Base-by-base conservation (phyloP, 345 rosid species). In the Reutealis trisperma region DNA sequence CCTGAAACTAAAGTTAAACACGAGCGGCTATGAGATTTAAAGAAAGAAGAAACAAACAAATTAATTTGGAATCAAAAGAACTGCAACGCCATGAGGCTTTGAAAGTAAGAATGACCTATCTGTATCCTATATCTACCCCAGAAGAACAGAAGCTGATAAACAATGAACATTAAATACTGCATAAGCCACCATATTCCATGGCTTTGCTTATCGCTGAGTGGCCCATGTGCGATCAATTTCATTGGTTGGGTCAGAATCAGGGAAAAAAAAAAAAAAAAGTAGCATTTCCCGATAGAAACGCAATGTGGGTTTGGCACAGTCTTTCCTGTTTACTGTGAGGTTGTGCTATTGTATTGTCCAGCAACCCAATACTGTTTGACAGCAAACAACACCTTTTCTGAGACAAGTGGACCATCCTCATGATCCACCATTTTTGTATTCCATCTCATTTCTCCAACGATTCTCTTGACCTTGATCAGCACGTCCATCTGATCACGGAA, bases 291-390 rank as follows among this genome's bases (percentile, higher is more conserved):
- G 63, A 45, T 9, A 1, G 6, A 37, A 37, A 4, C 41, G 5
- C 6, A 30, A 4, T 25, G 13, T 22, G 13, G 71, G n/a, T 49
- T 22, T 12, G 12, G 49, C 30, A n/a, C 14, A 8, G 69, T 47
- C 42, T 51, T 45, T 44, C 45, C 21, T 45, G 67, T 71, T 82
- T 58, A 75, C 22, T 18, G 45, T 5, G 84, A 58, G 18, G 82
- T 75, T n/a, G 79, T 77, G 51, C 51, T 74, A 19, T 72, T 81
- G 32, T 77, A 21, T 65, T 81, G 78, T 55, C 70, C 78, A 3
- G 74, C 84, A 73, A 77, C 80, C 84, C 84, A 81, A 47, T 81
- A 81, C n/a, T 45, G 77, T 77, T 81, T 81, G 58, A 77, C 84
- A 52, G 84, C 78, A 63, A 81, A 81, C 77, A 81, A 27, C 49